phyloP scores from a whole-genome alignment of 371 early-diverging fungal genomes.

The Apophysomyces ossiformis region DNA sequence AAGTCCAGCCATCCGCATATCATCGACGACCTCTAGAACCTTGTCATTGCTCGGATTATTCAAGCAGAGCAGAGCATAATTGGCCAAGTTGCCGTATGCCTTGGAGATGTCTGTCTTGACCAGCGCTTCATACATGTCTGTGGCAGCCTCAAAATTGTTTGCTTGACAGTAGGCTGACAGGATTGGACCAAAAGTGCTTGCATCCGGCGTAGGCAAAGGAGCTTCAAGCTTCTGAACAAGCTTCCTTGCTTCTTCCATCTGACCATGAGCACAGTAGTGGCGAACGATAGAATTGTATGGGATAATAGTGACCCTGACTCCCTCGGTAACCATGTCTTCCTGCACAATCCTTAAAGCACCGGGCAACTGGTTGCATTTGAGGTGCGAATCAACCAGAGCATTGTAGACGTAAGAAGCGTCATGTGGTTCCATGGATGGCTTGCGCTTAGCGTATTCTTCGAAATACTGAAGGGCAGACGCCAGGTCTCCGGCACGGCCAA shows the following conservation, averaged over 20 bases:
- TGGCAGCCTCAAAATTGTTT: constrained; percentile 29
- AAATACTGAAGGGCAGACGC: constrained; percentile 41
- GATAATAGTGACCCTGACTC: constrained; percentile 42
- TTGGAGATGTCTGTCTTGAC: constrained; percentile 45
- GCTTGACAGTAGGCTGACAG: constrained; percentile 48
- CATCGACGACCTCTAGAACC: constrained; percentile 35
- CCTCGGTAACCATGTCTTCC: constrained; percentile 37
- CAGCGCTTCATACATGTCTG: constrained; percentile 35
- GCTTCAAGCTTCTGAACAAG: constrained; percentile 29
- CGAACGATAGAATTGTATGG: constrained; percentile 57
- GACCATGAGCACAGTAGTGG: constrained; percentile 38
- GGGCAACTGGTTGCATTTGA: constrained; percentile 42
- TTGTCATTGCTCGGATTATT: constrained; percentile 20
- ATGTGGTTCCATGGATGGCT: constrained; percentile 30
- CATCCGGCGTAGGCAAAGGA: constrained; percentile 42
- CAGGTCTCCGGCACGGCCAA: constrained; percentile 54
- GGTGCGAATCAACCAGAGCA: constrained; percentile 50
- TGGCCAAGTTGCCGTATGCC: constrained; percentile 53
- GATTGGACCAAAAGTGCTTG: constrained; percentile 53
- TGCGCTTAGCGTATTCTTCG: constrained; percentile 31
- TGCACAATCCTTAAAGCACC: constrained; percentile 50
- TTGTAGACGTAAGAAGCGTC: constrained; percentile 58
- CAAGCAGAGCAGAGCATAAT: constrained; percentile 49
- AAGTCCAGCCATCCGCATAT: constrained; percentile 41
- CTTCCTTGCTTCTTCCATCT: constrained; percentile 35